Conservation (phyloP, 495 filamentous ascomycete species). For the Talaromyces borbonicus region DNA sequence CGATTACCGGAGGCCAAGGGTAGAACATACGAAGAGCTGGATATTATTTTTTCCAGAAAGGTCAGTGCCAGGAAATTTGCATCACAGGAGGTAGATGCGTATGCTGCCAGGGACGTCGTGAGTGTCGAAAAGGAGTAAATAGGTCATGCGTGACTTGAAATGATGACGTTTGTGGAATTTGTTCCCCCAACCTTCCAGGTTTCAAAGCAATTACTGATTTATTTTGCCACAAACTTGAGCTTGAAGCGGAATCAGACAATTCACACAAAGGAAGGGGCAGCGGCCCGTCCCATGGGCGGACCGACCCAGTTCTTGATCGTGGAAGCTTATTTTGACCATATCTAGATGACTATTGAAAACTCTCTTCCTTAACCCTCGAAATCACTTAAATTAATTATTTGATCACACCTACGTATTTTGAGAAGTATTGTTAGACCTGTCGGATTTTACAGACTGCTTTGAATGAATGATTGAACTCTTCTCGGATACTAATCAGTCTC, state of each 20-base stretch:
- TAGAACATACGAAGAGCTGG: constrained; percentile 57
- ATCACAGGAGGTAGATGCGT: constrained; percentile 46
- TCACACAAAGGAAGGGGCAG: not conserved
- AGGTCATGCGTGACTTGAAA: not conserved
- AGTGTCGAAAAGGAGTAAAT: not conserved
- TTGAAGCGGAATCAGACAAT: not conserved
- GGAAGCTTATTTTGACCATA: not conserved
- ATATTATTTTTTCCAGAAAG: constrained; percentile 51
- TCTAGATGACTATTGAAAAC: not conserved
- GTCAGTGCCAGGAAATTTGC: constrained; percentile 53
- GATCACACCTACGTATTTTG: too few relatives aligned
- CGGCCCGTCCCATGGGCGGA: not conserved
- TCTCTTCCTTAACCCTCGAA: not conserved
- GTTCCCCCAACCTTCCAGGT: not conserved
- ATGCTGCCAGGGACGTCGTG: constrained; percentile 22
- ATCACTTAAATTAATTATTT: not conserved
- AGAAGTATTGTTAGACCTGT: too few relatives aligned
- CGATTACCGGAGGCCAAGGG: constrained; percentile 57
- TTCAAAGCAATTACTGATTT: not conserved
- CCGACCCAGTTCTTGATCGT: not conserved
- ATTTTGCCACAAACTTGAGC: not conserved
- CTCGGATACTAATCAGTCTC: too few relatives aligned
- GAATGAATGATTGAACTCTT: too few relatives aligned
- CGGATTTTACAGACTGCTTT: too few relatives aligned
- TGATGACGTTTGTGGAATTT: not conserved